Evolutionary conservation across 2,329 filamentous ascomycete genomes (phyloP), one percentile per base, ranked within the genome.

Genomic region (Fusarium camptoceras): DNA sequence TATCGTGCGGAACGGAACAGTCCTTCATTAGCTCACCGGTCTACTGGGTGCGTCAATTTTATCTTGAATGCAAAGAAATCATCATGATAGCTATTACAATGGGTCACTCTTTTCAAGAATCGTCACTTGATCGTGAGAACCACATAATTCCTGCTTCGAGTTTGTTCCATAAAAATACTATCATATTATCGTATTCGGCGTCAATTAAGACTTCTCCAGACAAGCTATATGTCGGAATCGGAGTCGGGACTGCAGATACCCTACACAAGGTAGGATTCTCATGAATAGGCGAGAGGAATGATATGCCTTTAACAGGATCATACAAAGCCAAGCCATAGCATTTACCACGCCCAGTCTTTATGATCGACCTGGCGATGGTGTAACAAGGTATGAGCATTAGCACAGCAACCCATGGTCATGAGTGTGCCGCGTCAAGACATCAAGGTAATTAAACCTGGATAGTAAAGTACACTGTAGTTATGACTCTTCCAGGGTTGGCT

Each of bases 41-140:
- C 34, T 58, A 54, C 41, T 55, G 37, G 51, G 24, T 54, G 61
- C 61, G 49, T 53, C 56, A 61, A 68, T 64, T 68, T 53, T 30
- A 43, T n/a, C 37, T 14, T 28, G 47, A 47, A 41, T 49, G 41
- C 34, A n/a, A 47, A 58, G 42, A 39, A 37, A 28, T 14, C 22
- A 51, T 51, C 4, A 15, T n/a, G 18, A 41, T 31, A 24, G 37
- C 34, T 58, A 30, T 28, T n/a, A 27, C 50, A 30, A 46, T 46
- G 42, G 48, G 25, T n/a, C 6, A 14, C 5, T 16, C 49, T 20
- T 27, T 14, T 41, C 15, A 51, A 27, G 9, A 15, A 16, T 18
- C 18, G 18, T 20, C 18, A 27, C 18, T 51, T 18, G 10, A 51
- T 41, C 8, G 9, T 12, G 37, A 51, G 22, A 27, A 10, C 16